Conservation (phyloP, 257 asterid genomes). For the Solanum corneliomulleri region DNA sequence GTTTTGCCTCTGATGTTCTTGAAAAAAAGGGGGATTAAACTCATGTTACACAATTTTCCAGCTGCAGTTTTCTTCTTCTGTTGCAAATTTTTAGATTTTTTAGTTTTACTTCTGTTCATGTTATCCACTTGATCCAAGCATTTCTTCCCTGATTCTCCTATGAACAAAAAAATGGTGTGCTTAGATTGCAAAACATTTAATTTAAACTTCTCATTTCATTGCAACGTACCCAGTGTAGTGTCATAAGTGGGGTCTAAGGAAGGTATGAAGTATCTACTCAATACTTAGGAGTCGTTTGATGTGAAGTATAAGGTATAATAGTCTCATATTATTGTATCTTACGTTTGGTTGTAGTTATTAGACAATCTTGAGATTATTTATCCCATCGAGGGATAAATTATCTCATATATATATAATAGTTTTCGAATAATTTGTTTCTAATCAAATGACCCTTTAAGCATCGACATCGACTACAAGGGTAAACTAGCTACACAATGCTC, state of each 20-base stretch:
- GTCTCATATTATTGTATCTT: too few species aligned
- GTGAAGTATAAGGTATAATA: too few species aligned
- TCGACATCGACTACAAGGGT: not conserved
- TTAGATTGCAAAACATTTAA: not conserved
- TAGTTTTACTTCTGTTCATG: not conserved
- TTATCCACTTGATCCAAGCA: not conserved
- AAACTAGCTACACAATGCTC: not conserved
- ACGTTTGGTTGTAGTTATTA: too few species aligned
- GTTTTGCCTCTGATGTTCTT: not conserved
- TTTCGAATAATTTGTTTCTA: too few species aligned
- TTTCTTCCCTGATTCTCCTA: not conserved
- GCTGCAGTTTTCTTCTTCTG: not conserved
- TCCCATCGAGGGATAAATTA: too few species aligned
- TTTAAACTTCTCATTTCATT: not conserved
- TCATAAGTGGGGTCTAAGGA: too few species aligned
- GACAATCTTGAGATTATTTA: too few species aligned
- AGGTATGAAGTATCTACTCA: not conserved
- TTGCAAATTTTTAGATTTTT: not conserved
- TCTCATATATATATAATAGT: too few species aligned
- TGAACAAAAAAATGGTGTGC: not conserved
- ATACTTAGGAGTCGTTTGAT: too few species aligned
- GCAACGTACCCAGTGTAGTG: accelerated
- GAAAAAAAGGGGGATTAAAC: not conserved
- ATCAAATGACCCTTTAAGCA: too few species aligned
- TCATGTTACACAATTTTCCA: not conserved